Base-by-base conservation (phyloP, 2,329 filamentous ascomycete genomes). In the Drechmeria coniospora region DNA sequence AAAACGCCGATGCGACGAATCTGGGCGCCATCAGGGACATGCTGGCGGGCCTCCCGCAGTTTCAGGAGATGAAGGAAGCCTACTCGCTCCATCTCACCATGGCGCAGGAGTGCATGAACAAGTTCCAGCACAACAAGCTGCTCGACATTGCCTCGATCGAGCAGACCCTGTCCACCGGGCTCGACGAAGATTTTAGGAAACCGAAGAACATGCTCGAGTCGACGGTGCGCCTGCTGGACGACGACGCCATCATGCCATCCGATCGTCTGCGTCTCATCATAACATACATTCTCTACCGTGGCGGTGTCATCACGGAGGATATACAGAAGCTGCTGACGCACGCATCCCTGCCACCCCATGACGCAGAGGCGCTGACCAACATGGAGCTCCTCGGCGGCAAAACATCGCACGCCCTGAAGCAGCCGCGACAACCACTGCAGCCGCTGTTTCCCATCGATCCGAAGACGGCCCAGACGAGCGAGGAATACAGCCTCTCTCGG, bases 101-200 rank as follows among this genome's bases (percentile, higher is more conserved):
- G 87, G 90, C 90, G 2, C 80, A 94, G 49, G 84, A 93, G 49
- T 92, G 84, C 49, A 95, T 95, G 86, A 83, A 83, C 41, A 71
- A 80, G 21, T 98, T 98, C 43, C 76, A 92, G 47, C 61, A 73
- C 28, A 71, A 77, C 48, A 93, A 92, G 46, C 63, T 98, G 6
- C 68, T 79, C 6, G 90, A 98, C 45, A 64, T 95, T 32, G 84
- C 84, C 9, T 78, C 79, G 0, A 68, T 86, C 5, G 90, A 98
- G 54, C 90, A 95, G 63, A 82, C 74, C 16, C 64, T 98, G 38
- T 80, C 86, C 8, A 95, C 90, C 1, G 90, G 90, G 0, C 59
- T 94, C 5, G 90, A 95, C 42, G 87, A 95, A 53, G 86, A 94
- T 45, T 79, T 78, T 45, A 77, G 79, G 44, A 92, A 90, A 49